Evolutionary conservation across 805 yeast genomes (phyloP).

Genomic region (Ogataea glucozyma): DNA sequence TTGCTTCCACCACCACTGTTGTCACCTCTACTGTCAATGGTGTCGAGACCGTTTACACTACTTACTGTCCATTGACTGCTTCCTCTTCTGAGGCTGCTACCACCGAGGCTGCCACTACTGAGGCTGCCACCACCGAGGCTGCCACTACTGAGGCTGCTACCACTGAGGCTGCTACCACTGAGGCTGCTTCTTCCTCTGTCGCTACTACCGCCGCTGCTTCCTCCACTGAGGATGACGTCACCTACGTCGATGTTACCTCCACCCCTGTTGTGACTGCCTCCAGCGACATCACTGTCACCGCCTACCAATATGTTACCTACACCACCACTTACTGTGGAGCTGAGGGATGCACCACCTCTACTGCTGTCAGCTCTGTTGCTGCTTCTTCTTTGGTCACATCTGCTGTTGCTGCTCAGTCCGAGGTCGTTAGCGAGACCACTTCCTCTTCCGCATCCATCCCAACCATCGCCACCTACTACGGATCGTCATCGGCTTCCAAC

Average conservation of each 20-base stretch:
- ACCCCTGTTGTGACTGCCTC: conserved; percentile 45
- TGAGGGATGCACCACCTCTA: conserved; percentile 14
- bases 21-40: conserved; percentile 19
- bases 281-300: conserved; percentile 41
- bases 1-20: conserved; percentile 14
- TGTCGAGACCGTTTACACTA: conserved; percentile 23
- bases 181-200: conserved; percentile 16
- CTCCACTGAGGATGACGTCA: conserved; percentile 17
- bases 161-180: conserved; percentile 14
- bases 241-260: conserved; percentile 24
- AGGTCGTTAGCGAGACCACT: too few species aligned
- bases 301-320: conserved; percentile 29
- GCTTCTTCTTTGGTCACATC: conserved; percentile 4
- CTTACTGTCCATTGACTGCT: conserved; percentile 22
- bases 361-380: conserved; percentile 10
- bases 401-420: conserved; percentile 3
- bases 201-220: conserved; percentile 1
- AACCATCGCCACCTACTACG: conserved; percentile 2
- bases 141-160: conserved; percentile 15
- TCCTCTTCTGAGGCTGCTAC: conserved; percentile 19
- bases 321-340: conserved; percentile 17
- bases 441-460: neutral
- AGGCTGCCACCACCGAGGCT: conserved; percentile 6
- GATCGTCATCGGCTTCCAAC: conserved; percentile 14
- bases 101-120: conserved; percentile 13